These are phyloP conservation scores for Volvox reticuliferus DNA, from an alignment of 139 green algal species.

Conservation along the genomic window DNA sequence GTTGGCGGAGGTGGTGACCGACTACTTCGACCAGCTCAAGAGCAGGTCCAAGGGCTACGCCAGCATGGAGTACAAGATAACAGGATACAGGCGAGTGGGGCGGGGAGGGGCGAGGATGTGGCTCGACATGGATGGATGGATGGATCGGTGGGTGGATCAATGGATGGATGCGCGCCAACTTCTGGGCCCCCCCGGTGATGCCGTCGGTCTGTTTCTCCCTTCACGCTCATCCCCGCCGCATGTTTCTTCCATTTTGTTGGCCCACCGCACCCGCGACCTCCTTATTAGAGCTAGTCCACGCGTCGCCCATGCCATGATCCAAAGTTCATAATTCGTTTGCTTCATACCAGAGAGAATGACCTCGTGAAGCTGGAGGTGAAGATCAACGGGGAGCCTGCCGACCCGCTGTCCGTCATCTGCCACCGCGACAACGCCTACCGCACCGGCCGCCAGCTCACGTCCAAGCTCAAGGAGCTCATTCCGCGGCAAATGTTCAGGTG, in stretches of 20 bases:
- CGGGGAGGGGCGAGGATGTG: no score
- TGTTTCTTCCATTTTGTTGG: no score
- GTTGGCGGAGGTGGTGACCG: conserved; percentile 96
- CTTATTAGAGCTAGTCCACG: no score
- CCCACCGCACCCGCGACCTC: no score
- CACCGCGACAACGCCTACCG: conserved; percentile 86
- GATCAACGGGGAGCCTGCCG: conserved; percentile 91
- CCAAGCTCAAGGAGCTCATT: conserved; percentile 96
- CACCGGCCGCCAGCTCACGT: conserved; percentile 73
- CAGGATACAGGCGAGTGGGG: conserved; percentile 72
- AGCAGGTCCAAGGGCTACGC: conserved; percentile 92
- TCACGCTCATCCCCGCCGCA: no score
- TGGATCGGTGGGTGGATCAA: no score
- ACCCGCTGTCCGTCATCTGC: conserved; percentile 89
- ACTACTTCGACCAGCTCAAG: conserved; percentile 99
- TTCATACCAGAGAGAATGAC: conserved; percentile 78
- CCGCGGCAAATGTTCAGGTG: conserved; percentile 93
- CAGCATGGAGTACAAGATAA: conserved; percentile 95
- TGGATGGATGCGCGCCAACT: no score
- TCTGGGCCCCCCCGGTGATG: no score
- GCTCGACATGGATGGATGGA: no score
- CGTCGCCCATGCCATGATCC: no score
- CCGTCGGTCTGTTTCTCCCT: no score
- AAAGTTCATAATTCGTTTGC: not conserved
- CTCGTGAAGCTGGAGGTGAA: conserved; percentile 94